These are phyloP conservation scores for Cryptococcus neoformans DNA, from an alignment of 1,284 basidiomycete genomes.

Conservation along the genomic window DNA sequence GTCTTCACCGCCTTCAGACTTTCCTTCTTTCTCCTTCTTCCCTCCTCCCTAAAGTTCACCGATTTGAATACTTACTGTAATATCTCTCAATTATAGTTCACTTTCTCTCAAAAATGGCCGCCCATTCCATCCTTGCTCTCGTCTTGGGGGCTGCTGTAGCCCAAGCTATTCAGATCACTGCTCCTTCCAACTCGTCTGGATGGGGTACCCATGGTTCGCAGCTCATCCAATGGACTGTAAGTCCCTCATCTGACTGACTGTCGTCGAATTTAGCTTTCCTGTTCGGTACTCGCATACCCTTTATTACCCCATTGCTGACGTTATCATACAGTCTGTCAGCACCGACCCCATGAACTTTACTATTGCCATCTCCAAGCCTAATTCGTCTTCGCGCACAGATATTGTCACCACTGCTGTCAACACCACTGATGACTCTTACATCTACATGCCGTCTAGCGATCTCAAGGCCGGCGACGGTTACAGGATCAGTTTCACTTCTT, in stretches of 20 bases:
- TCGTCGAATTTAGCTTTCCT: background rate
- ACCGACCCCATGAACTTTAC: slow-evolving; percentile 39
- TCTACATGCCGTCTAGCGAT: slow-evolving; percentile 29
- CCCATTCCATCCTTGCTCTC: slow-evolving; percentile 15
- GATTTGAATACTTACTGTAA: background rate
- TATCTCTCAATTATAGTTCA: background rate
- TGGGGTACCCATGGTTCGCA: slow-evolving; percentile 27
- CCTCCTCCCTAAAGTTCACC: background rate
- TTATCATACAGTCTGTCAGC: slow-evolving; percentile 24
- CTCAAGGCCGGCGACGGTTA: slow-evolving; percentile 23
- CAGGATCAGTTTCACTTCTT: slow-evolving; percentile 29
- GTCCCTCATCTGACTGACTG: background rate
- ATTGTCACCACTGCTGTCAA: slow-evolving; percentile 24
- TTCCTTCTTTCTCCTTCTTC: background rate
- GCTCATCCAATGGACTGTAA: slow-evolving; percentile 36
- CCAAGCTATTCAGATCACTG: slow-evolving; percentile 25
- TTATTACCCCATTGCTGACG: background rate
- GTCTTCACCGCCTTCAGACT: background rate
- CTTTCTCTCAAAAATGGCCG: background rate
- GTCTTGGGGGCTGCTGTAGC: slow-evolving; percentile 21
- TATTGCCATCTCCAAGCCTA: slow-evolving; percentile 31
- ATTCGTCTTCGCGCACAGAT: slow-evolving; percentile 20
- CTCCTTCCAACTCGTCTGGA: slow-evolving; percentile 25
- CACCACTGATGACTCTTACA: slow-evolving; percentile 30
- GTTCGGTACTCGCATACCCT: background rate